Evolutionary conservation across 208 protist genomes (phyloP).

Genomic region (Leptomonas pyrrhocoris): DNA sequence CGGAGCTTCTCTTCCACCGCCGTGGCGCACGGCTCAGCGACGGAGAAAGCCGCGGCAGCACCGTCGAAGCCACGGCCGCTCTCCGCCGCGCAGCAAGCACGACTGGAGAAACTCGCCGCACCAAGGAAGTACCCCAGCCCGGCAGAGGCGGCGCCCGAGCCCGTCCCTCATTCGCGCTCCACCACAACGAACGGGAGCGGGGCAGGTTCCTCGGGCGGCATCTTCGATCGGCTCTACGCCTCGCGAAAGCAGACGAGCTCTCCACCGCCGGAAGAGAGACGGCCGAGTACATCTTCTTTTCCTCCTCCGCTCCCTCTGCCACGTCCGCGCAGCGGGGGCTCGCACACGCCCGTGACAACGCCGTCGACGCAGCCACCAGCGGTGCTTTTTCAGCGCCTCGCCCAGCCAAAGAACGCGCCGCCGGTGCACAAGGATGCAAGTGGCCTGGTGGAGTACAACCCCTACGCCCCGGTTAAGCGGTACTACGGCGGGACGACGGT

Average conservation of each 20-base stretch:
- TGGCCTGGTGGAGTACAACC: constrained; percentile 3
- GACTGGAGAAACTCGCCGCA: constrained; percentile 26
- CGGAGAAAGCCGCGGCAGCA: neutral
- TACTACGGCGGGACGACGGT: constrained; percentile 31
- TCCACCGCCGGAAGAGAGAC: neutral
- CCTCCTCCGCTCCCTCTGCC: neutral
- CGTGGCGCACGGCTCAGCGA: neutral
- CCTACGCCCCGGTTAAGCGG: constrained; percentile 5
- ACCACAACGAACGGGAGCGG: neutral
- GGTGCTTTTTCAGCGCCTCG: constrained; percentile 29
- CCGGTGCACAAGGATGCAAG: constrained; percentile 4
- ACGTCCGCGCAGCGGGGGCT: neutral
- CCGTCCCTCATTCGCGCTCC: neutral
- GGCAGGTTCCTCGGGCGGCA: neutral
- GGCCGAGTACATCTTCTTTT: neutral
- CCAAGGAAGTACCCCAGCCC: constrained; percentile 14
- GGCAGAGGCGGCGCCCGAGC: constrained; percentile 1
- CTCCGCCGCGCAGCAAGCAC: constrained; percentile 15
- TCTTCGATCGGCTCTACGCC: constrained; percentile 30
- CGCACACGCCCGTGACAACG: neutral
- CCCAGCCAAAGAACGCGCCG: constrained; percentile 27
- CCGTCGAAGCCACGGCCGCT: constrained; percentile 7
- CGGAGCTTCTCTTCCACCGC: constrained; percentile 7
- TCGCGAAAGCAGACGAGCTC: constrained; percentile 8
- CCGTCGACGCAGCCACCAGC: constrained; percentile 7